These are phyloP conservation scores for Stylosanthes scabra DNA, from an alignment of 331 rosid species.

Conservation along the genomic window DNA sequence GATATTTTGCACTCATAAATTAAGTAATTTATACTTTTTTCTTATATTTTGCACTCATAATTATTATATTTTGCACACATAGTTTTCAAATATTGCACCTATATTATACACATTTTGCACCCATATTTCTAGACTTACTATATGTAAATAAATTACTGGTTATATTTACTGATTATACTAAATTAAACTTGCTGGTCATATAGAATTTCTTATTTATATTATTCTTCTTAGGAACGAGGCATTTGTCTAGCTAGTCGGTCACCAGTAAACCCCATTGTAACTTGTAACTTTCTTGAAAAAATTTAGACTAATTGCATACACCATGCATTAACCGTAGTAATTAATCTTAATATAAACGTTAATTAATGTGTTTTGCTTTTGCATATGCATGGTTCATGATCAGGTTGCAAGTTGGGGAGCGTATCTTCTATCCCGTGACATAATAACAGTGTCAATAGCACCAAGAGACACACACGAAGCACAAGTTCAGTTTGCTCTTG, in stretches of 20 bases:
- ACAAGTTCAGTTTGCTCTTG: constrained; percentile 92
- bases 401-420: constrained; percentile 99
- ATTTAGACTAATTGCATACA: constrained; percentile 4
- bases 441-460: constrained; percentile 73
- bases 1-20: no score
- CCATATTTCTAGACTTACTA: no score
- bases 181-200: no score
- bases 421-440: constrained; percentile 64
- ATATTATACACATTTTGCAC: no score
- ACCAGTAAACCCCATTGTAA: not conserved
- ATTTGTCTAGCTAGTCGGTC: constrained; percentile 18
- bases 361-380: no score
- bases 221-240: not conserved
- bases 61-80: no score
- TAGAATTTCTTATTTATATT: not conserved
- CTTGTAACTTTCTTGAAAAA: not conserved
- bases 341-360: not conserved
- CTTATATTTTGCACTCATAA: no score
- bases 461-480: constrained; percentile 88
- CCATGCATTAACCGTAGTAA: not conserved
- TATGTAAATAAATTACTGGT: no score
- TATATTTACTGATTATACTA: no score
- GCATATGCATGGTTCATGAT: not conserved
- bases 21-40: no score
- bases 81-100: no score